Conservation (phyloP, 495 filamentous ascomycete species). For the Neurospora terricola region DNA sequence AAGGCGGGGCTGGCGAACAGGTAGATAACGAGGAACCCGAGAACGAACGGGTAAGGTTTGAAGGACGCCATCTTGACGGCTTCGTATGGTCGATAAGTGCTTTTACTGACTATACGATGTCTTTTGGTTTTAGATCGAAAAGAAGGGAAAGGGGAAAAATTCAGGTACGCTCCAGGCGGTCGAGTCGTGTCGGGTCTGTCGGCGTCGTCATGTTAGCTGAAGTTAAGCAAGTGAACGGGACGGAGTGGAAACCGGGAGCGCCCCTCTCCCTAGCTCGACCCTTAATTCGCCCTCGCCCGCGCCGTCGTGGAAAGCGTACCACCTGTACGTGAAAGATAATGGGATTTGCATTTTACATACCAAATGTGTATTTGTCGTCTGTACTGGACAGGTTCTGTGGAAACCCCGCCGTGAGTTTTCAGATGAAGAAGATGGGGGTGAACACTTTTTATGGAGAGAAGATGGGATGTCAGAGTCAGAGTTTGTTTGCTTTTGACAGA, state of each 20-base stretch:
- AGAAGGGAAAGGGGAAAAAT: neutral
- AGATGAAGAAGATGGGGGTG: neutral
- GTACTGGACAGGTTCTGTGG: neutral
- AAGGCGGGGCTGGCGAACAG: constrained; percentile 52
- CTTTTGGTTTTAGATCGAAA: neutral
- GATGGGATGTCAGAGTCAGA: neutral
- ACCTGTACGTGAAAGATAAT: neutral
- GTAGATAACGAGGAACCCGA: constrained; percentile 45
- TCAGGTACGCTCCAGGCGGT: neutral
- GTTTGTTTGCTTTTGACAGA: neutral
- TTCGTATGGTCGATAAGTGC: neutral
- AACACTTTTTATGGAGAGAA: neutral
- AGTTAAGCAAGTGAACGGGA: neutral
- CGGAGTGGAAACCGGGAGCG: neutral
- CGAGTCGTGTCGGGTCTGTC: neutral
- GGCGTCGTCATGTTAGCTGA: neutral
- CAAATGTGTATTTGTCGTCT: neutral
- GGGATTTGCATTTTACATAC: neutral
- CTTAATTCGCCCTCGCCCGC: neutral
- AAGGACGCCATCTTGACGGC: constrained; percentile 28
- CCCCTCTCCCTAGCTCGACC: neutral
- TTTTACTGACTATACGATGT: neutral
- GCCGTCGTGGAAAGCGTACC: neutral
- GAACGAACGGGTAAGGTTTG: constrained; percentile 32
- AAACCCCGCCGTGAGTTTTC: neutral